Evolutionary conservation across 495 filamentous ascomycete species (phyloP).

Genomic region (Parmelia sp.): DNA sequence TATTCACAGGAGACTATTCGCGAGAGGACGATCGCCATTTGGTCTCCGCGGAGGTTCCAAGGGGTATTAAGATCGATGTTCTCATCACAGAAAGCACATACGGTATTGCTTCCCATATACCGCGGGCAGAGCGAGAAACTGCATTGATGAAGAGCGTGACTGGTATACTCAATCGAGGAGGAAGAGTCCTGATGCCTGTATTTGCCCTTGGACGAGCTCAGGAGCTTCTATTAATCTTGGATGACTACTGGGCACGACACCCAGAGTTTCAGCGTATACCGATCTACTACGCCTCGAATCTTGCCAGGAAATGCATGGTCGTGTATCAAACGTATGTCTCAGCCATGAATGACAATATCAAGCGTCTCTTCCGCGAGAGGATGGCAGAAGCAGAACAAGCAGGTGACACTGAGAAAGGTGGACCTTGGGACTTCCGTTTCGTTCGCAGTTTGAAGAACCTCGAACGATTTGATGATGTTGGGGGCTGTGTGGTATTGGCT

Average conservation of each 20-base stretch:
- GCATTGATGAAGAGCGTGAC: constrained; percentile 93
- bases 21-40: constrained; percentile 91
- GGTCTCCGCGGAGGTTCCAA: constrained; percentile 82
- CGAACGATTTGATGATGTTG: constrained; percentile 93
- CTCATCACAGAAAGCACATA: constrained; percentile 97
- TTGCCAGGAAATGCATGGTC: constrained; percentile 94
- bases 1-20: constrained; percentile 97
- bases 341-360: constrained; percentile 99
- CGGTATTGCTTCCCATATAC: constrained; percentile 84
- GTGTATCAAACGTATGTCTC: constrained; percentile 97
- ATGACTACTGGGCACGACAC: constrained; percentile 93
- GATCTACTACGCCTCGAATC: constrained; percentile 93
- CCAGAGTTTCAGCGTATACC: constrained; percentile 78
- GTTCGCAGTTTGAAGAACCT: constrained; percentile 85
- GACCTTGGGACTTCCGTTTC: constrained; percentile 94
- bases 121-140: constrained; percentile 81
- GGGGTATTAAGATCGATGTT: constrained; percentile 80
- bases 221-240: constrained; percentile 86
- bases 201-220: constrained; percentile 92
- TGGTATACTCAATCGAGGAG: constrained; percentile 78
- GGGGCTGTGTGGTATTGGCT: constrained; percentile 93
- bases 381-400: constrained; percentile 80
- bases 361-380: constrained; percentile 74
- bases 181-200: constrained; percentile 88
- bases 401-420: constrained; percentile 63